phyloP scores from a whole-genome alignment of 139 green algal genomes.

The Haematococcus lacustris region DNA sequence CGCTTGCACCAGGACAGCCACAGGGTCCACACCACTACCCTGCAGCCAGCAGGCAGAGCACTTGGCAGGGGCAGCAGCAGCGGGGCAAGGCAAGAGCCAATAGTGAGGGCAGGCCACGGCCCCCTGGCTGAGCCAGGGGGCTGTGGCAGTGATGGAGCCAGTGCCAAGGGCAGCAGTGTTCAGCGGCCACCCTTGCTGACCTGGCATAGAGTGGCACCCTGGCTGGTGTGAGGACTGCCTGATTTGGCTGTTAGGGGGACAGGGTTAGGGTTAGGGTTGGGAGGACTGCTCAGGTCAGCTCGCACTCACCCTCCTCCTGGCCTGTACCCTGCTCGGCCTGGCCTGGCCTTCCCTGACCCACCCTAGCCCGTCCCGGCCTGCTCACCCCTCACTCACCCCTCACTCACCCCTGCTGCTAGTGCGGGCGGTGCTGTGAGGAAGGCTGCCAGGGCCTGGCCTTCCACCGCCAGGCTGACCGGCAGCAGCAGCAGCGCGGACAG shows the following conservation, averaged over 20 bases:
- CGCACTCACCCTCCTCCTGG: too few relatives aligned
- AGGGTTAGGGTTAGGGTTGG: too few relatives aligned
- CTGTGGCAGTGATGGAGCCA: too few relatives aligned
- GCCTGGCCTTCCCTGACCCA: not conserved
- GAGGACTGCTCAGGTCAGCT: too few relatives aligned
- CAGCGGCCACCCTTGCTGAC: not conserved
- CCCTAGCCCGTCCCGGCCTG: not conserved
- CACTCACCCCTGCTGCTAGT: constrained; percentile 35
- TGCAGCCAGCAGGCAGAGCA: not conserved
- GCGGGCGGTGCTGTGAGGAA: too few relatives aligned
- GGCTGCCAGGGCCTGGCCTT: constrained; percentile 60
- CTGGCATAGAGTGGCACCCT: too few relatives aligned
- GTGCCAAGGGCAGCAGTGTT: not conserved
- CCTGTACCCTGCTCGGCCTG: not conserved
- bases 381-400: constrained; percentile 12
- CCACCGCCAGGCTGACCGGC: constrained; percentile 46
- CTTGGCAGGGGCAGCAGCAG: not conserved
- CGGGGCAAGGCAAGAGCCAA: not conserved
- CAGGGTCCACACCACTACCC: constrained; percentile 24
- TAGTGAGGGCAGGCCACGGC: too few relatives aligned
- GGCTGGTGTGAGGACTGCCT: too few relatives aligned
- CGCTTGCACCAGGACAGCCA: constrained; percentile 37
- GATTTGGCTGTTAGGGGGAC: too few relatives aligned
- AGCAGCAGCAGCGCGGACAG: constrained; percentile 67
- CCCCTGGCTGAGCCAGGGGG: too few relatives aligned